Evolutionary conservation across 805 yeast species (phyloP), one percentile per base, ranked within the genome.

Genomic region (Yamadazyma kitorensis): DNA sequence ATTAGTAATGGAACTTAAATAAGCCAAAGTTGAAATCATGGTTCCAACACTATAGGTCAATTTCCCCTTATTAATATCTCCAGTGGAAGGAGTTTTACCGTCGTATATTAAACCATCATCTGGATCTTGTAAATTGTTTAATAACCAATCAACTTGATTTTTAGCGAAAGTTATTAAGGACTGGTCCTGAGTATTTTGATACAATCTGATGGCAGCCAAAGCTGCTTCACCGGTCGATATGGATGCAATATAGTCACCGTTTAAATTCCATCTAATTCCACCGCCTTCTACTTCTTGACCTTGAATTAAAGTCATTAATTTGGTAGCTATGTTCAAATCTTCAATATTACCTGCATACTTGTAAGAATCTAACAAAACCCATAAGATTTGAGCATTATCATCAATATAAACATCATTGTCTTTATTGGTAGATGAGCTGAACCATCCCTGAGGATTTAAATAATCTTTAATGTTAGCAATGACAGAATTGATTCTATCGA

Each of bases 151-250:
- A n/a, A 43, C 27, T 32, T 52, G 45, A n/a, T 46, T 34, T 16
- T 24, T 29, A 5, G 55, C 48, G 34, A 52, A 57, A 1, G 20
- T 24, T 9, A 53, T 21, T 20, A 47, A 39, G 6, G 29, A 29
- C 4, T 31, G 14, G 29, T 55, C 49, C 3, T 40, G 24, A 17
- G 34, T 46, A 16, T 41, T 21, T 26, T 40, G 39, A 34, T 49
- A 52, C 10, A 55, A 29, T 30, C 44, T 40, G 10, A 51, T 38
- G 4, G 61, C 57, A 6, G 59, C 57, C 17, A 57, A 46, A 4
- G 59, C 60, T 2, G 52, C 51, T 38, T 57, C 62, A 12, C 46
- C 39, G 6, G 57, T 51, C 6, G 61, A 54, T 30, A 57, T 57
- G 6, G 62, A 52, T 9, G 62, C 57, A 17, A 54, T 33, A 32